These are phyloP conservation scores for Xanthoceras sorbifolium DNA, from an alignment of 345 rosid species.

Conservation along the genomic window DNA sequence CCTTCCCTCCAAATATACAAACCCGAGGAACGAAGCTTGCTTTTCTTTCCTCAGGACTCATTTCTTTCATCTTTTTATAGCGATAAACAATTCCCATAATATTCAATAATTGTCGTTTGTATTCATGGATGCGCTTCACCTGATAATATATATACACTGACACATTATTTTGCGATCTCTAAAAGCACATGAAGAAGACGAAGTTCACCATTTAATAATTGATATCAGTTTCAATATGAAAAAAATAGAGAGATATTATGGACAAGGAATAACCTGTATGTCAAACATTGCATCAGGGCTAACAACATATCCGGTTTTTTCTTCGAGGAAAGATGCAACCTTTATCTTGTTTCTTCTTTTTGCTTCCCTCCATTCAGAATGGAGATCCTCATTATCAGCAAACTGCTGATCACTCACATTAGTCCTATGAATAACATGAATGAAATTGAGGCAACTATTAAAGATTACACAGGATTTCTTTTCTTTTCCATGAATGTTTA, in stretches of 20 bases:
- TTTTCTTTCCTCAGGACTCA: conserved; percentile 38
- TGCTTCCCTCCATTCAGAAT: conserved; percentile 57
- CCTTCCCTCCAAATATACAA: conserved; percentile 56
- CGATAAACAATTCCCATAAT: conserved; percentile 48
- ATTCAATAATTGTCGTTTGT: conserved; percentile 53
- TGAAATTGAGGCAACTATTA: not conserved
- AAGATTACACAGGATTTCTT: not conserved
- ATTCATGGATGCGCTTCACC: conserved; percentile 55
- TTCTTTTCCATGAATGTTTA: not conserved
- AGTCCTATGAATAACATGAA: not conserved
- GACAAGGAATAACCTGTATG: conserved; percentile 45
- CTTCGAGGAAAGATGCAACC: conserved; percentile 54
- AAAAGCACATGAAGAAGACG: not conserved
- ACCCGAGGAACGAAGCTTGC: conserved; percentile 43
- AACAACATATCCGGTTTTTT: conserved; percentile 54
- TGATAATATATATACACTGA: conserved; percentile 2
- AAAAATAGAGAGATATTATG: not conserved
- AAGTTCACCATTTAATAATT: not conserved
- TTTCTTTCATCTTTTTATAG: conserved; percentile 55
- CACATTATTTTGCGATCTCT: not conserved
- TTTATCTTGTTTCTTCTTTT: conserved; percentile 61
- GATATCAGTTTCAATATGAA: not conserved
- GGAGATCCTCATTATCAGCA: conserved; percentile 57
- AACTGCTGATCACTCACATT: conserved; percentile 35
- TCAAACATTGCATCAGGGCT: conserved; percentile 67